A percentile compares a stretch with the other conserved stretches of the same genome.
These are phyloP conservation scores for Mycena galopus DNA, from an alignment of 768 basidiomycete genomes.

Conservation along the genomic window DNA sequence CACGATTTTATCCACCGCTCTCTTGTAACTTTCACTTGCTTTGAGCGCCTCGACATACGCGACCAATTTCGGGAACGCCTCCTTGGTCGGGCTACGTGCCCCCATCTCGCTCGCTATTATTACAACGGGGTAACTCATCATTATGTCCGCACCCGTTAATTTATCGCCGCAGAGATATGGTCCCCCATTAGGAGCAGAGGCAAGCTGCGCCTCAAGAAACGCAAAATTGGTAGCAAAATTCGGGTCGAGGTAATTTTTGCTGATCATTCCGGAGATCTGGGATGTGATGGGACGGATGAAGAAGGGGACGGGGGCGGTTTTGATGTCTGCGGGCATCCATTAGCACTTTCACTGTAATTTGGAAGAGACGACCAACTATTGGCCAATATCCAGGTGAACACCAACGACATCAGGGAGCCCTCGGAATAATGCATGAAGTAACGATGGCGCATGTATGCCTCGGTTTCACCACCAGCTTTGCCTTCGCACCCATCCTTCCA, in stretches of 20 bases:
- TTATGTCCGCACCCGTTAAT: slow-evolving; percentile 31
- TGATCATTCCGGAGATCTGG: slow-evolving; percentile 19
- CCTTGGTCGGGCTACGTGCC: slow-evolving; percentile 16
- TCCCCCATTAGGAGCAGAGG: slow-evolving; percentile 28
- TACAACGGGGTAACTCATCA: slow-evolving; percentile 30
- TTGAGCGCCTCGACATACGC: slow-evolving; percentile 27
- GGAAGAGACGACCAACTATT: not conserved
- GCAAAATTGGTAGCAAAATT: slow-evolving; percentile 25
- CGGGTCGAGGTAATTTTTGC: slow-evolving; percentile 8
- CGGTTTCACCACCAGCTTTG: slow-evolving; percentile 13
- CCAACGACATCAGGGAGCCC: slow-evolving; percentile 19
- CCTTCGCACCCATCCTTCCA: slow-evolving; percentile 24
- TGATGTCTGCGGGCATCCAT: slow-evolving; percentile 25
- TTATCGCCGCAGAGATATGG: slow-evolving; percentile 29
- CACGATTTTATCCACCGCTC: slow-evolving; percentile 35
- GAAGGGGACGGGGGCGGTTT: slow-evolving; percentile 27
- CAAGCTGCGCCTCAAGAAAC: slow-evolving; percentile 33
- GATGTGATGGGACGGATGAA: slow-evolving; percentile 31
- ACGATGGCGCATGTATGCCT: slow-evolving; percentile 20
- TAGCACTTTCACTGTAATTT: not conserved
- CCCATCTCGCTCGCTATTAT: not conserved
- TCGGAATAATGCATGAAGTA: slow-evolving; percentile 29
- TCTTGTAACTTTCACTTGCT: slow-evolving; percentile 27
- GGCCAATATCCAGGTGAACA: not conserved
- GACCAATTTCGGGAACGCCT: slow-evolving; percentile 28